Percentiles rank a stretch among this genome's conserved stretches.
Evolutionary conservation across 1,284 basidiomycete species (phyloP).

Genomic region (Peniophora sp.): DNA sequence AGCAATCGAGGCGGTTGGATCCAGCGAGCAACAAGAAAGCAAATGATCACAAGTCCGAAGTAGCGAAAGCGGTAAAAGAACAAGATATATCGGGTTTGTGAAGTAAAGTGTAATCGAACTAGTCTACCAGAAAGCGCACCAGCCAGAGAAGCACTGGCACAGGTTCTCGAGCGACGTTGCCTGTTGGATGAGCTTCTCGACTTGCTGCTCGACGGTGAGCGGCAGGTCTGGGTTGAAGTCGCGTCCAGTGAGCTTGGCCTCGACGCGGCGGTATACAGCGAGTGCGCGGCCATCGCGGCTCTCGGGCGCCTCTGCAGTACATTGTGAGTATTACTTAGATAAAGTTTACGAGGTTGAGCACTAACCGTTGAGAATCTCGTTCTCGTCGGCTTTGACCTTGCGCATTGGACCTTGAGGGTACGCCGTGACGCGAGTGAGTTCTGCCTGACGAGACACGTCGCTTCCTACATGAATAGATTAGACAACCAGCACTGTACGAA

Average conservation of each 20-base stretch:
- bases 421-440: slow-evolving; percentile 59
- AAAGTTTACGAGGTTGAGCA: background rate
- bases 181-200: slow-evolving; percentile 86
- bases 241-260: slow-evolving; percentile 87
- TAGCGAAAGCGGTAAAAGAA: no score
- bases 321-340: slow-evolving; percentile 2
- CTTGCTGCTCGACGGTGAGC: slow-evolving; percentile 72
- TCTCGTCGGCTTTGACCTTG: slow-evolving; percentile 74
- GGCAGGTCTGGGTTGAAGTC: slow-evolving; percentile 83
- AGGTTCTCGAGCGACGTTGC: slow-evolving; percentile 90
- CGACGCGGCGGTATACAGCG: slow-evolving; percentile 87
- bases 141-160: slow-evolving; percentile 94
- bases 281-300: slow-evolving; percentile 86
- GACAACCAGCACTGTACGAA: background rate
- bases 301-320: slow-evolving; percentile 61
- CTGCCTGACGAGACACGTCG: slow-evolving; percentile 48
- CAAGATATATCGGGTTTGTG: no score
- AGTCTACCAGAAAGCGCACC: slow-evolving; percentile 39
- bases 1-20: no score
- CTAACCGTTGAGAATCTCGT: slow-evolving; percentile 73
- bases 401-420: slow-evolving; percentile 69
- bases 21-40: no score
- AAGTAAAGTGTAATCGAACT: no score
- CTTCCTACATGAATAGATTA: slow-evolving; percentile 21
- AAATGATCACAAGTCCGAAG: no score